Evolutionary conservation across 2,329 filamentous ascomycete species (phyloP), one percentile per base, ranked within the genome.

Genomic region (Sporothrix pallida): DNA sequence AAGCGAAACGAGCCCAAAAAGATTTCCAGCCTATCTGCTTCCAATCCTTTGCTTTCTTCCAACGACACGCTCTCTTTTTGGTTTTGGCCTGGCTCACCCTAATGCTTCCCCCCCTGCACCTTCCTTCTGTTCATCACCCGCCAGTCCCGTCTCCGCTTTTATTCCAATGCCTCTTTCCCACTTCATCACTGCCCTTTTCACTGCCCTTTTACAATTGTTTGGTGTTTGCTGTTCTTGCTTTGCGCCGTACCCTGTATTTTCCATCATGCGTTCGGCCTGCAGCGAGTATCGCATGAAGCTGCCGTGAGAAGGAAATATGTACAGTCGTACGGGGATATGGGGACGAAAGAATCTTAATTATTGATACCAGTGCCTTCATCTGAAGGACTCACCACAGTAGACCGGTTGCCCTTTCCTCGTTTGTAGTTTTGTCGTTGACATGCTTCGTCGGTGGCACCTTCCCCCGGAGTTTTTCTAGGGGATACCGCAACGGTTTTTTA

Each of bases 41-140:
- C 50, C 67, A 56, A 70, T 70, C 50, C 50, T 52, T n/a, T 56
- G 67, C 67, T 50, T 56, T 56, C 67, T 52, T 52, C 44, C 17
- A 17, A 70, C 67, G 67, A 56, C 67, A 15, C 23, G 17, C 37
- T 46, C 42, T 23, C 37, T 37, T 69, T 31, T 8, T 50, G 10
- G 46, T 17, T 56, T 50, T 58, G 52, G 9, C 65, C 65, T 68
- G 48, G 26, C 26, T 42, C 67, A 26, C 48, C 26, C 65, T 42
- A 69, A 54, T 23, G 67, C 23, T 78, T 72, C 56, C 62, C 73
- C 73, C 65, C 74, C 74, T 75, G 50, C 71, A 52, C 31, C n/a
- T 67, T 46, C 60, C 46, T 67, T 71, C 60, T 74, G 71, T 50
- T 70, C 76, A 74, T 76, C 73, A 73, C 62, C 70, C 56, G 70